Percentiles rank a stretch among this genome's conserved stretches.
Conservation (phyloP, 257 asterid genomes). For the Solanum etuberosum region DNA sequence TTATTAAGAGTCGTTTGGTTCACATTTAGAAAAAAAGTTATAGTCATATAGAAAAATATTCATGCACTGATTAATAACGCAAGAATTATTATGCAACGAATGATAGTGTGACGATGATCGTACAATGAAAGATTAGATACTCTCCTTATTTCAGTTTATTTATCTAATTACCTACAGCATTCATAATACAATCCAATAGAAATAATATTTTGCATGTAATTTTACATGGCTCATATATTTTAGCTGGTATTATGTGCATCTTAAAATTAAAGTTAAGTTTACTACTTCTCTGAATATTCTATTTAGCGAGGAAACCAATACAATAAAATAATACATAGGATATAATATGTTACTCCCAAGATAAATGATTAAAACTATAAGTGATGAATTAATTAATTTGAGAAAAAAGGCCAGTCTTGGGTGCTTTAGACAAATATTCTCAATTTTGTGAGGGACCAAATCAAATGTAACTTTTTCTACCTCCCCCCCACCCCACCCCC, state of each 20-base stretch:
- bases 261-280: background rate
- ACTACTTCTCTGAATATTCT: background rate
- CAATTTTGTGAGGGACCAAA: background rate
- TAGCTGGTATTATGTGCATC: background rate
- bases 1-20: background rate
- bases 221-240: background rate
- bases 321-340: background rate
- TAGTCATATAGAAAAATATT: background rate
- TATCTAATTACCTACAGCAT: background rate
- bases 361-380: background rate
- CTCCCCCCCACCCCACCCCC: background rate
- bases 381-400: background rate
- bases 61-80: background rate
- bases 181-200: background rate
- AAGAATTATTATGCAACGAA: background rate
- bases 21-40: background rate
- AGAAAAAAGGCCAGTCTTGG: background rate
- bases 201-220: background rate
- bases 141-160: too few species aligned
- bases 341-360: background rate
- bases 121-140: background rate
- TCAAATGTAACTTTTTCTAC: background rate
- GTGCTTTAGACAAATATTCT: background rate
- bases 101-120: background rate
- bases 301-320: background rate